These are phyloP conservation scores for Fusarium tjaetaba DNA, from an alignment of 2,329 filamentous ascomycete genomes.

Conservation along the genomic window DNA sequence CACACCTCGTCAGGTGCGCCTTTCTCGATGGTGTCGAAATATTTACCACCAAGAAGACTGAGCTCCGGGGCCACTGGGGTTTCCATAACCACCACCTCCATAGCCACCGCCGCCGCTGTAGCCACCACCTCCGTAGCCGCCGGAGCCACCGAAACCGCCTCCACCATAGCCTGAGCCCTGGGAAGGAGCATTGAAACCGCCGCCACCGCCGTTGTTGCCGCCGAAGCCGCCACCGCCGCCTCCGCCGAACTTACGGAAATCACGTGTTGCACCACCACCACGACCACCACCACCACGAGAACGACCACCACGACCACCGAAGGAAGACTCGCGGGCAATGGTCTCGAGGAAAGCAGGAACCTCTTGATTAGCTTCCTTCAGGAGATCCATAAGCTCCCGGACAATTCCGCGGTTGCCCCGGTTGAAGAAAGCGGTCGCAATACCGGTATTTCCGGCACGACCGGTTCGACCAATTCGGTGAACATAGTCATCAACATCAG, in stretches of 20 bases:
- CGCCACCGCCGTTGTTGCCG: constrained; percentile 54
- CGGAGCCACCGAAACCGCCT: constrained; percentile 64
- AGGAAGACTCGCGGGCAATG: constrained; percentile 94
- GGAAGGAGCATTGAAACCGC: constrained; percentile 46
- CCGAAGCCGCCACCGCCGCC: constrained; percentile 53
- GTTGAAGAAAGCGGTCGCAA: constrained; percentile 99
- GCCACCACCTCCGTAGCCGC: constrained; percentile 68
- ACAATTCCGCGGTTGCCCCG: constrained; percentile 98
- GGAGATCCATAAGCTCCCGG: constrained; percentile 93
- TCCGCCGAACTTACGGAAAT: constrained; percentile 81
- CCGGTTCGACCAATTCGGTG: constrained; percentile 99
- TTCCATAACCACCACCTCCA: constrained; percentile 63
- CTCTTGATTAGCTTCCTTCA: constrained; percentile 99
- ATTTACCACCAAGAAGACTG: constrained; percentile 76
- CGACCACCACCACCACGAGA: constrained; percentile 66
- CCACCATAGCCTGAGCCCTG: constrained; percentile 54
- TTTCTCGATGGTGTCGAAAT: constrained; percentile 18
- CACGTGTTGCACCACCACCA: constrained; percentile 80
- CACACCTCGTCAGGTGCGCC: constrained; percentile 26
- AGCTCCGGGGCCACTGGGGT: constrained; percentile 75
- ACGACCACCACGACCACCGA: constrained; percentile 71
- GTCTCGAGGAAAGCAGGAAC: constrained; percentile 94
- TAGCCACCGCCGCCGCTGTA: constrained; percentile 55
- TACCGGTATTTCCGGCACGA: constrained; percentile 98
- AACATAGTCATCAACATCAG: constrained; percentile 98